Conservation (phyloP, 73 alveolate genomes). For the Loxodes magnus region DNA sequence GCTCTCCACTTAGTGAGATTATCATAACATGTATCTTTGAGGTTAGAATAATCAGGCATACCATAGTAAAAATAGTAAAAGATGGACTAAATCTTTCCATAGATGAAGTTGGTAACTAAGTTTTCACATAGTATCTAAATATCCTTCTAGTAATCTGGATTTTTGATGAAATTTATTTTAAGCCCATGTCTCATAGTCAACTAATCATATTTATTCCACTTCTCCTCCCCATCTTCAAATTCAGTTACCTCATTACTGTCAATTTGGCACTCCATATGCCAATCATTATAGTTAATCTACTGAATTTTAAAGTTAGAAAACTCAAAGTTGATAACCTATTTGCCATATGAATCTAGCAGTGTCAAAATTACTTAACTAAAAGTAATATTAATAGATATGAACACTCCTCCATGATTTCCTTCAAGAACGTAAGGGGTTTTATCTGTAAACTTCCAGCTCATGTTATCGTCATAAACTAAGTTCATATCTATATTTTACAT, state of each 20-base stretch:
- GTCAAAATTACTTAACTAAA: neutral
- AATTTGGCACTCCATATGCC: neutral
- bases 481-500: constrained; percentile 1
- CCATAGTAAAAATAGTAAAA: constrained; percentile 8
- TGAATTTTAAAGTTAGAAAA: neutral
- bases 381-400: neutral
- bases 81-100: neutral
- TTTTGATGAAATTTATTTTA: neutral
- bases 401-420: constrained; percentile 14
- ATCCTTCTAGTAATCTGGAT: neutral
- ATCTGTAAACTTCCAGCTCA: neutral
- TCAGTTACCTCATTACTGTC: neutral
- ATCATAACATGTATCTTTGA: constrained; percentile 8
- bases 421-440: no score
- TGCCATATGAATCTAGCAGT: neutral
- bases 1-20: constrained; percentile 4
- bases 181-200: neutral
- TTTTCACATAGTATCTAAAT: neutral
- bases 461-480: constrained; percentile 5
- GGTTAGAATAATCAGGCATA: constrained; percentile 5
- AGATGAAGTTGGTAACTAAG: neutral
- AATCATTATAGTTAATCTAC: constrained; percentile 14
- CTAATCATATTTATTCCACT: neutral
- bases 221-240: neutral
- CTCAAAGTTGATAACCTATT: neutral